A percentile compares a stretch with the other conserved stretches of the same genome.
Conservation (phyloP, 140 eudicot genomes). For the Flaveria floridana region DNA sequence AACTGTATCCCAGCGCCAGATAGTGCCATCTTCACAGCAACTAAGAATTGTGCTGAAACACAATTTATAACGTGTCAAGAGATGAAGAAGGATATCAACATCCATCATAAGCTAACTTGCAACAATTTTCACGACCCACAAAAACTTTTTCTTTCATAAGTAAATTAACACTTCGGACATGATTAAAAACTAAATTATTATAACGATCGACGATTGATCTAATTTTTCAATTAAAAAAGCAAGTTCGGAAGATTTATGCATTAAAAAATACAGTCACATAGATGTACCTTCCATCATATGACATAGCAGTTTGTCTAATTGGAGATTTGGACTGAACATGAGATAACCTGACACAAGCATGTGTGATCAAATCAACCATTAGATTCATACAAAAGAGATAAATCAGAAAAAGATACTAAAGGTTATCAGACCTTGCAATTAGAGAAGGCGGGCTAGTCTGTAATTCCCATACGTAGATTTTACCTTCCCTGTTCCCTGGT, state of each 20-base stretch:
- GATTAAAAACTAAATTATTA: not conserved
- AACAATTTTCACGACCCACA: not conserved
- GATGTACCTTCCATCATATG: constrained; percentile 87
- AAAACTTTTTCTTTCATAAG: not conserved
- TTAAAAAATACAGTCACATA: not conserved
- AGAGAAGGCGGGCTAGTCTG: constrained; percentile 91
- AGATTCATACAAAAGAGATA: not conserved
- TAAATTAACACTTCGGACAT: not conserved
- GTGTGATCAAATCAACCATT: constrained; percentile 15
- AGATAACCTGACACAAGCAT: constrained; percentile 55
- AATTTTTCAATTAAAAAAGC: not conserved
- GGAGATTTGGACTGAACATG: constrained; percentile 91
- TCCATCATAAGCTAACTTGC: not conserved
- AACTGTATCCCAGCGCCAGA: constrained; percentile 98
- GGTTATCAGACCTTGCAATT: constrained; percentile 58
- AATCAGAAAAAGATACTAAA: not conserved
- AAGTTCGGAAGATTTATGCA: not conserved
- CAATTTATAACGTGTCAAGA: not conserved
- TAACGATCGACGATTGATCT: not conserved
- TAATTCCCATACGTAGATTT: constrained; percentile 93
- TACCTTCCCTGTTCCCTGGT: constrained; percentile 95
- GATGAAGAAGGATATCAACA: not conserved
- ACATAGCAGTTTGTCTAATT: constrained; percentile 96
- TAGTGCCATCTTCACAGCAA: constrained; percentile 97
- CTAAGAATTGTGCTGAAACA: constrained; percentile 84